phyloP scores from a whole-genome alignment of 2,329 filamentous ascomycete genomes.

The Epichloe coenophiala region DNA sequence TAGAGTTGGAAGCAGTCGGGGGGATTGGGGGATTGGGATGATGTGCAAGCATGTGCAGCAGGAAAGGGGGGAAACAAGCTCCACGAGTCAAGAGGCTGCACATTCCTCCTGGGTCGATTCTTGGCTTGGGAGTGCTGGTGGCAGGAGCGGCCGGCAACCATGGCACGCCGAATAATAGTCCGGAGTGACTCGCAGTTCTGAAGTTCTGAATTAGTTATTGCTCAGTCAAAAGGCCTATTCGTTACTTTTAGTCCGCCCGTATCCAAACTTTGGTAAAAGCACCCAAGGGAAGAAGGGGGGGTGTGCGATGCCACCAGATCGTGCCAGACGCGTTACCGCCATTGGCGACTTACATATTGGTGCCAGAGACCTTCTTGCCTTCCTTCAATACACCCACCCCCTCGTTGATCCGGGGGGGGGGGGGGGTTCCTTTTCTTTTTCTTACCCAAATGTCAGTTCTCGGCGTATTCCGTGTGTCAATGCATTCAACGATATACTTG shows the following conservation, averaged over 20 bases:
- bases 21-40: background rate
- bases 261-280: background rate
- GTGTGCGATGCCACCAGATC: background rate
- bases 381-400: background rate
- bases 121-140: background rate
- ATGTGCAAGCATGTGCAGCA: constrained; percentile 1
- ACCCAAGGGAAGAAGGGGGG: background rate
- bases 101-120: background rate
- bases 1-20: background rate
- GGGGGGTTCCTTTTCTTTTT: background rate
- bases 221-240: background rate
- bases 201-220: no score
- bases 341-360: background rate
- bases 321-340: background rate
- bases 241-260: background rate
- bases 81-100: constrained; percentile 4
- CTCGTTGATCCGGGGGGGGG: background rate
- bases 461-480: background rate
- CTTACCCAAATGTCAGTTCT: background rate
- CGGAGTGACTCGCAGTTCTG: background rate
- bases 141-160: background rate
- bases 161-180: background rate
- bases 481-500: background rate
- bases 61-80: background rate
- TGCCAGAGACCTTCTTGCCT: background rate